Base-by-base conservation (phyloP, 2,329 filamentous ascomycete species). In the Talaromyces piceae region DNA sequence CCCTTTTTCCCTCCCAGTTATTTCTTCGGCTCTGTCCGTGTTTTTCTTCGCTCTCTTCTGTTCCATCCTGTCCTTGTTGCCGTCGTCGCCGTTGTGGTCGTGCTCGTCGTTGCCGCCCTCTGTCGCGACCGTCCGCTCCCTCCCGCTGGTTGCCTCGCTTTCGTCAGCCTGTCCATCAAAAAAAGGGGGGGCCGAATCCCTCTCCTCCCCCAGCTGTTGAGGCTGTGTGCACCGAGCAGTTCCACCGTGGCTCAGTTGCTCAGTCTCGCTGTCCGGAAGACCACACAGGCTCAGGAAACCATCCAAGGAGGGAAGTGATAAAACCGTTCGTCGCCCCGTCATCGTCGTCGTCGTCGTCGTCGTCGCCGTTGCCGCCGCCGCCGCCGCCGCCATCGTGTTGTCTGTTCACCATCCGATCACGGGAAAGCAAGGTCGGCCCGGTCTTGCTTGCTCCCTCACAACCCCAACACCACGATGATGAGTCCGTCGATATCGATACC, bases 401-500 rank as follows among this genome's bases (percentile, higher is more conserved):
- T 16, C 20, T 13, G 12, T n/a, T 45, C 8, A 8, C n/a, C 22
- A 45, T 13, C 22, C 7, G 1, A 22, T 39, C 33, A 22, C n/a
- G 13, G 39, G 39, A 25, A 43, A n/a, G 20, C 20, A 43, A 22
- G 39, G 13, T 20, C n/a, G n/a, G n/a, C n/a, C 39, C 8, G 9
- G 18, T 41, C 39, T 41, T 22, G 39, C 18, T 22, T 20, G 39
- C 11, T 25, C 13, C 22, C 39, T 20, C 13, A n/a, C n/a, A 22
- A 4, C n/a, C 7, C 39, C 12, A 43, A 13, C 22, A 27, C 41
- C 39, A 48, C 23, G n/a, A 53, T 53, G 51, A 54, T 54, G 53
- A 49, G 28, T 27, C 53, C 53, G 33, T 52, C 49, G 41, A 51
- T 52, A 51, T 53, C 53, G 33, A 41, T 49, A 18, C 63, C 72